Evolutionary conservation across 352 stramenopile species (phyloP).

Genomic region (Aphanomyces invadans): DNA sequence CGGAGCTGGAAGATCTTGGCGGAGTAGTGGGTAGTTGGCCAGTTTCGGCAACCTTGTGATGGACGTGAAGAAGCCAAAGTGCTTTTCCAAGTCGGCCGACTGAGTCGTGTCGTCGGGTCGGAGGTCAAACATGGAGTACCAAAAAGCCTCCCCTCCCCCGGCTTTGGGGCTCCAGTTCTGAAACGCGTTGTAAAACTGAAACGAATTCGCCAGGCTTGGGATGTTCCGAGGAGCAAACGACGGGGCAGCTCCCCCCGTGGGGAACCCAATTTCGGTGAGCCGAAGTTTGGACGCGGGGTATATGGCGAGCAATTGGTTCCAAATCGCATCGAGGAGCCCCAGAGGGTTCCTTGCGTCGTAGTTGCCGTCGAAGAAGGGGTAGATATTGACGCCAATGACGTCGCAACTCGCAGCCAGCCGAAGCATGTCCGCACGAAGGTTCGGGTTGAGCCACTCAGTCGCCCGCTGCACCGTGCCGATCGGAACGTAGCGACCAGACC

Average conservation of each 20-base stretch:
- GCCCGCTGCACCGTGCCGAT: constrained; percentile 68
- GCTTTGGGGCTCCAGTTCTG: constrained; percentile 45
- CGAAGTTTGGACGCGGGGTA: constrained; percentile 37
- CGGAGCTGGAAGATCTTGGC: not conserved
- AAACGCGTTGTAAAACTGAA: constrained; percentile 30
- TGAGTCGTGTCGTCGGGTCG: constrained; percentile 42
- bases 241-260: constrained; percentile 34
- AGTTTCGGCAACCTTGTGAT: constrained; percentile 35
- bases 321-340: constrained; percentile 37
- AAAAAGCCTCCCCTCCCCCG: constrained; percentile 52
- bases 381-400: constrained; percentile 53
- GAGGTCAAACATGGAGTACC: constrained; percentile 78
- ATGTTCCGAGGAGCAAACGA: constrained; percentile 32
- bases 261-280: constrained; percentile 52
- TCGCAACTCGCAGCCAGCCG: constrained; percentile 39
- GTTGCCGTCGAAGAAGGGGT: constrained; percentile 49
- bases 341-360: constrained; percentile 40
- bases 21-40: constrained; percentile 30
- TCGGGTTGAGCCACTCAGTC: constrained; percentile 45
- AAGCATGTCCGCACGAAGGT: constrained; percentile 33
- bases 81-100: constrained; percentile 44
- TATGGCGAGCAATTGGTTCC: constrained; percentile 36
- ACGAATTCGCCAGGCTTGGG: constrained; percentile 32
- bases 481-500: constrained; percentile 34
- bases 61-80: constrained; percentile 69